These are phyloP conservation scores for Suillus subaureus DNA, from an alignment of 768 basidiomycete genomes.

Conservation along the genomic window DNA sequence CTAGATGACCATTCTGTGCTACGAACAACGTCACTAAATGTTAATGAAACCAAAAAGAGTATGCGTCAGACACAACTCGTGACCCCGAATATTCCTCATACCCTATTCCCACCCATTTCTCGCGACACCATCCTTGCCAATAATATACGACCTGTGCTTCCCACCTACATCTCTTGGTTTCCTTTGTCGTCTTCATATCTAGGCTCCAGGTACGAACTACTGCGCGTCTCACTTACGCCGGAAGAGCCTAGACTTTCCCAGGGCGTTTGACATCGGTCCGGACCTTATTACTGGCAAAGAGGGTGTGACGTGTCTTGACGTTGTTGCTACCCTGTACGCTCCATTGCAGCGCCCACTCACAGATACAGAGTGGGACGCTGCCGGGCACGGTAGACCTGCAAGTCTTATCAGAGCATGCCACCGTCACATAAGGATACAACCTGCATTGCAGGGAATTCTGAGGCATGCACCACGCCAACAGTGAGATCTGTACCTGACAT, in stretches of 20 bases:
- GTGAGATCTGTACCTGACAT: not conserved
- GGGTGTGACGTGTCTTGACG: conserved; percentile 7
- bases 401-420: not conserved
- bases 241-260: not conserved
- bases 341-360: conserved; percentile 10
- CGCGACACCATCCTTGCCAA: not conserved
- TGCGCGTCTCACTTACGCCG: conserved; percentile 5
- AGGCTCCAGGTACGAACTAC: not conserved
- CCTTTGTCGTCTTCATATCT: not conserved
- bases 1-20: too few relatives aligned
- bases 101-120: not conserved
- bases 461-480: not conserved
- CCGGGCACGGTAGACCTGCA: not conserved
- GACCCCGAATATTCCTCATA: not conserved
- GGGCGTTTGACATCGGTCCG: too few relatives aligned
- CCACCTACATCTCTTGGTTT: not conserved
- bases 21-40: too few relatives aligned
- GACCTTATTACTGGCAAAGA: too few relatives aligned
- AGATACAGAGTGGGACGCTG: conserved; percentile 8
- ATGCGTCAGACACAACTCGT: too few relatives aligned
- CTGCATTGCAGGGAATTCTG: not conserved
- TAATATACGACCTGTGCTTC: conserved; percentile 7
- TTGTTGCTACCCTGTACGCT: not conserved
- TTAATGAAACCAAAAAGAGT: too few relatives aligned
- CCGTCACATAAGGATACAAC: not conserved